Evolutionary conservation across 352 stramenopile species (phyloP).

Genomic region (Thraustochytrium sp.): DNA sequence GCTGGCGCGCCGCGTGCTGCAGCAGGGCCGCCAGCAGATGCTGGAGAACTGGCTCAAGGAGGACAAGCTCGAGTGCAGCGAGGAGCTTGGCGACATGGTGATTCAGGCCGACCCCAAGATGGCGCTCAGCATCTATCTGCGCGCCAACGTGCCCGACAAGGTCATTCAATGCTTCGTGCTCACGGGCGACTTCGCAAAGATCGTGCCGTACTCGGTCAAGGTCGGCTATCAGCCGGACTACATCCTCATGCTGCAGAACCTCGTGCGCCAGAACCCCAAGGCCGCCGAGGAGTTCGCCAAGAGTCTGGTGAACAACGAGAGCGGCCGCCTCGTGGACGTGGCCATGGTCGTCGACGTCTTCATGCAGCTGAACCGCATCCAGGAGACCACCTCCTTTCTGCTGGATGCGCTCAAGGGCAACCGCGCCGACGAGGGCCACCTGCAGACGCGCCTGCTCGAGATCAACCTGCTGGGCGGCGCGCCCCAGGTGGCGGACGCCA

Average conservation of each 20-base stretch:
- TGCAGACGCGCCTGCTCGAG: constrained; percentile 99
- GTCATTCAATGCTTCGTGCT: constrained; percentile 99
- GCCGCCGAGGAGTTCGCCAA: constrained; percentile 95
- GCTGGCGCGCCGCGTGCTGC: constrained; percentile 91
- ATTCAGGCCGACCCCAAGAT: constrained; percentile 91
- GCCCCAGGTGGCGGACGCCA: constrained; percentile 97
- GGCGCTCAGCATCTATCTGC: constrained; percentile 95
- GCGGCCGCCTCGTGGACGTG: constrained; percentile 90
- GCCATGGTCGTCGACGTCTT: constrained; percentile 98
- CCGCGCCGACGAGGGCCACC: constrained; percentile 93
- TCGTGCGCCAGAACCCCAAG: constrained; percentile 95
- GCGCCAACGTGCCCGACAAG: constrained; percentile 94
- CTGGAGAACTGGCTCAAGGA: constrained; percentile 99
- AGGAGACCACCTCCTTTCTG: constrained; percentile 99
- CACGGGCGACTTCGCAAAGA: constrained; percentile 98
- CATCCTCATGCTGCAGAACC: constrained; percentile 96
- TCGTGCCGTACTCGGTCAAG: constrained; percentile 85
- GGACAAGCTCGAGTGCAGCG: constrained; percentile 96
- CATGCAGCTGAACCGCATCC: constrained; percentile 95
- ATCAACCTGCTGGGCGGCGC: constrained; percentile 99
- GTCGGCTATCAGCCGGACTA: constrained; percentile 99
- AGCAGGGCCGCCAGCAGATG: constrained; percentile 91
- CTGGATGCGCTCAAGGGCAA: constrained; percentile 98
- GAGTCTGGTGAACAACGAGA: constrained; percentile 88
- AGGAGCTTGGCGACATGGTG: constrained; percentile 94